Percentiles rank a stretch among this genome's conserved stretches.
Evolutionary conservation across 139 green algal species (phyloP).

Genomic region (Coccomyxa sp.): DNA sequence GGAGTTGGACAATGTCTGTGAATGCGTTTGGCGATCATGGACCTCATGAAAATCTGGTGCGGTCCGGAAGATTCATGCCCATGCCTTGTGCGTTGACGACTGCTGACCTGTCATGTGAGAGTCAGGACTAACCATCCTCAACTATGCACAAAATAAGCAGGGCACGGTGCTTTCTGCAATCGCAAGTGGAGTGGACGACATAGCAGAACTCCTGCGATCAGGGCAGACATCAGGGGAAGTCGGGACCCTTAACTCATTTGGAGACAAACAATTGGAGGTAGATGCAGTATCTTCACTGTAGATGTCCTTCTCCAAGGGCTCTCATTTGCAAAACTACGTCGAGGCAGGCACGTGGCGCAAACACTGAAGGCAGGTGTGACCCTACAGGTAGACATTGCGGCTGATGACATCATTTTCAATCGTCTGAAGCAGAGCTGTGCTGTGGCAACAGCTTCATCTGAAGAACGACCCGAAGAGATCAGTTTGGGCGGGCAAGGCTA

Average conservation of each 20-base stretch:
- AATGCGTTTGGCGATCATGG: too few relatives aligned
- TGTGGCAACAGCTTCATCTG: slow-evolving; percentile 62
- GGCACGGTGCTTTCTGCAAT: neutral
- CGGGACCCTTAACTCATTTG: slow-evolving; percentile 46
- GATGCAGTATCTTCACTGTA: neutral
- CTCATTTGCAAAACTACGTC: neutral
- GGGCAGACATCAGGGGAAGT: slow-evolving; percentile 4
- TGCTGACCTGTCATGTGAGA: too few relatives aligned
- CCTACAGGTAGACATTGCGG: slow-evolving; percentile 58
- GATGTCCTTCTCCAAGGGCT: neutral
- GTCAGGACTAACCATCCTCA: too few relatives aligned
- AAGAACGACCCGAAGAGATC: slow-evolving; percentile 61
- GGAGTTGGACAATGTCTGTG: too few relatives aligned
- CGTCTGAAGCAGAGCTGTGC: slow-evolving; percentile 42
- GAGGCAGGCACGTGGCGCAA: too few relatives aligned
- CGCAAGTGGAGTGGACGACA: neutral
- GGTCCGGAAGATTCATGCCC: too few relatives aligned
- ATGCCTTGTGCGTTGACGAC: too few relatives aligned
- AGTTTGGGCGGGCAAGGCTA: slow-evolving; percentile 43
- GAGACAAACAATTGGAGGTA: slow-evolving; percentile 58
- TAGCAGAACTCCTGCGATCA: slow-evolving; percentile 11
- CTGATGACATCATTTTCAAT: slow-evolving; percentile 64
- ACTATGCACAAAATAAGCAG: neutral
- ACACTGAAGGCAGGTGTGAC: too few relatives aligned
- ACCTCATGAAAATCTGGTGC: too few relatives aligned